These are phyloP conservation scores for Sporobolomyces pararoseus DNA, from an alignment of 768 basidiomycete species.

Conservation along the genomic window DNA sequence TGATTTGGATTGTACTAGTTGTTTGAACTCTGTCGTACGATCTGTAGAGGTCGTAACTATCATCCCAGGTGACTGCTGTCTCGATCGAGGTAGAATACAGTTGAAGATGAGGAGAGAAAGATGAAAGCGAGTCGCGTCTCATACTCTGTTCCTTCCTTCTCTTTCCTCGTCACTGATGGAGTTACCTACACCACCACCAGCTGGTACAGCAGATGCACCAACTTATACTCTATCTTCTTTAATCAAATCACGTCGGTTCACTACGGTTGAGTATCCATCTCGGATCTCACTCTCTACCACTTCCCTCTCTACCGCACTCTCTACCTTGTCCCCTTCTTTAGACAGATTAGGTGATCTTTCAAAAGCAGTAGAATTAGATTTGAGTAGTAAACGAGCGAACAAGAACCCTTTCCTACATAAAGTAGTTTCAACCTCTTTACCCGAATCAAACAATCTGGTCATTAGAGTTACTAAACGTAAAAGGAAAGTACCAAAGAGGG, in stretches of 20 bases:
- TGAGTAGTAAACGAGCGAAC: too few species aligned
- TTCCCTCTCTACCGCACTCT: constrained; percentile 14
- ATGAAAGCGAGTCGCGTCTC: neutral
- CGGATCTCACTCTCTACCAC: neutral
- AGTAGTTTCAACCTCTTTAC: constrained; percentile 70
- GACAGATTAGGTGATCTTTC: constrained; percentile 48
- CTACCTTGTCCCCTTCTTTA: constrained; percentile 76
- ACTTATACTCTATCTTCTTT: neutral
- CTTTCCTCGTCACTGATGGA: neutral
- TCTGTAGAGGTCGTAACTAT: neutral
- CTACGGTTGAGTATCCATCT: constrained; percentile 21
- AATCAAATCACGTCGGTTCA: neutral
- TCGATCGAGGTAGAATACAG: neutral
- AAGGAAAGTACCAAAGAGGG: constrained; percentile 49
- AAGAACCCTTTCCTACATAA: constrained; percentile 75
- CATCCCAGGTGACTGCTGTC: neutral
- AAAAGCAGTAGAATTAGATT: constrained; percentile 63
- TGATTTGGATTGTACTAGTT: constrained; percentile 10
- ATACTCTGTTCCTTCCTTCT: neutral
- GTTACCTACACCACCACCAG: constrained; percentile 16
- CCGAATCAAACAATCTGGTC: constrained; percentile 62
- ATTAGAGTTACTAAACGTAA: constrained; percentile 69
- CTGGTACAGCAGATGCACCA: constrained; percentile 2
- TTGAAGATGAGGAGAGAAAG: neutral
- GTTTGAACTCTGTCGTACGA: constrained; percentile 28